These are phyloP conservation scores for Penicillium lividum DNA, from an alignment of 495 filamentous ascomycete genomes.

Conservation along the genomic window DNA sequence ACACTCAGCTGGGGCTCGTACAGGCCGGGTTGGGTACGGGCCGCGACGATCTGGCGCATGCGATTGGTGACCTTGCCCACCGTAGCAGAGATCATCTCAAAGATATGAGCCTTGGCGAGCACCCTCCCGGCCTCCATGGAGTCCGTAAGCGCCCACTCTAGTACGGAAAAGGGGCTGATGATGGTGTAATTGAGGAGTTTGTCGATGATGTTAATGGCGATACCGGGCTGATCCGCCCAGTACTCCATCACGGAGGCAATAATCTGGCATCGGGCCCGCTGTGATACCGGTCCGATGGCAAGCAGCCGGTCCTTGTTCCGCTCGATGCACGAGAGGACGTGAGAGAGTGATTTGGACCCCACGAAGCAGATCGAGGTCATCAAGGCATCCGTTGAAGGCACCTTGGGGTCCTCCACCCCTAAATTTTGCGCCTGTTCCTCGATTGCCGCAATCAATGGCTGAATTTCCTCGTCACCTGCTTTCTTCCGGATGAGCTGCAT, in stretches of 20 bases:
- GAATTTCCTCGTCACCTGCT: slow-evolving; percentile 77
- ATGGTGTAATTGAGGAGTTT: slow-evolving; percentile 98
- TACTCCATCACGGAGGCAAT: slow-evolving; percentile 87
- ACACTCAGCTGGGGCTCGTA: slow-evolving; percentile 61
- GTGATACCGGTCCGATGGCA: slow-evolving; percentile 69
- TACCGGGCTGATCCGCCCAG: slow-evolving; percentile 89
- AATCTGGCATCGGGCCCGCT: slow-evolving; percentile 78
- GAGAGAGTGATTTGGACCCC: slow-evolving; percentile 91
- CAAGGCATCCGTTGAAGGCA: slow-evolving; percentile 87
- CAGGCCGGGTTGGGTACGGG: slow-evolving; percentile 54
- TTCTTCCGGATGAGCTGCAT: slow-evolving; percentile 78
- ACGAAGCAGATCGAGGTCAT: slow-evolving; percentile 90
- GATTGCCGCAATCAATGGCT: slow-evolving; percentile 73
- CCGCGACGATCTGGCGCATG: slow-evolving; percentile 75
- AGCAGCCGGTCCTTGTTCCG: slow-evolving; percentile 90
- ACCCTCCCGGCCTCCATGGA: slow-evolving; percentile 63
- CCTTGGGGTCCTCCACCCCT: slow-evolving; percentile 67
- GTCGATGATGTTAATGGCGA: slow-evolving; percentile 91
- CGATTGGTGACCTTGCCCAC: slow-evolving; percentile 91
- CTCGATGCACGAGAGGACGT: slow-evolving; percentile 94
- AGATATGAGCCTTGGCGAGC: slow-evolving; percentile 72
- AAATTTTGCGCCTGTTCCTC: slow-evolving; percentile 69
- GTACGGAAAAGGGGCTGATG: slow-evolving; percentile 74
- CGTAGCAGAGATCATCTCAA: slow-evolving; percentile 85
- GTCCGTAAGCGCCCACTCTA: slow-evolving; percentile 82